Conservation (phyloP, 371 early-diverging fungal species). For the Mortierella polycephala region DNA sequence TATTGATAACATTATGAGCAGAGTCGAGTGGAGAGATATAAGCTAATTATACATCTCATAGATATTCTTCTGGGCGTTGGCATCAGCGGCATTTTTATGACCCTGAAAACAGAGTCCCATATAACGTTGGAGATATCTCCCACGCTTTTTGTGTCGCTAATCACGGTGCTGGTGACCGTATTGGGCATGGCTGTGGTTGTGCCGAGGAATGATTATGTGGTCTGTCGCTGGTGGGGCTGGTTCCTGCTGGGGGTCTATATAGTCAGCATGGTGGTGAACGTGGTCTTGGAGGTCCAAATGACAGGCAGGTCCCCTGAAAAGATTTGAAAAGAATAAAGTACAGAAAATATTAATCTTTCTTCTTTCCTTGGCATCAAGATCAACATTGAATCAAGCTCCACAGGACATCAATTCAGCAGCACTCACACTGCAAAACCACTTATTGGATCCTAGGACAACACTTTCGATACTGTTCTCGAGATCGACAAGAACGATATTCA, state of each 20-base stretch:
- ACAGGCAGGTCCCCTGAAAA: too few species aligned
- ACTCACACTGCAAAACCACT: too few species aligned
- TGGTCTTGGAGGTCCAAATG: conserved; percentile 59
- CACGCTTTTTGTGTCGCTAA: conserved; percentile 65
- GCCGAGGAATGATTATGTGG: conserved; percentile 63
- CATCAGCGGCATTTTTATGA: conserved; percentile 70
- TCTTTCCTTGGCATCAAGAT: too few species aligned
- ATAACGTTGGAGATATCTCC: conserved; percentile 63
- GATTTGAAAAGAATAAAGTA: too few species aligned
- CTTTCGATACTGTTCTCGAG: too few species aligned
- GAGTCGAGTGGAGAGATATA: background rate
- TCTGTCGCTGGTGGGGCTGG: conserved; percentile 63
- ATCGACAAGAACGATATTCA: too few species aligned
- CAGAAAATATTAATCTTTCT: too few species aligned
- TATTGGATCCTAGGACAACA: too few species aligned
- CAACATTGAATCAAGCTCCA: too few species aligned
- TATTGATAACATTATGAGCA: background rate
- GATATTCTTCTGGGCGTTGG: conserved; percentile 83
- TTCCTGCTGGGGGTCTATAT: conserved; percentile 64
- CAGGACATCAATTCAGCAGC: too few species aligned
- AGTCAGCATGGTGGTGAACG: conserved; percentile 62
- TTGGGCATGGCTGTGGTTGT: conserved; percentile 62
- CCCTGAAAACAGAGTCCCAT: conserved; percentile 56
- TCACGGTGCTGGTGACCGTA: conserved; percentile 61
- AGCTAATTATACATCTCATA: conserved; percentile 18